These are phyloP conservation scores for Corrigiola litoralis DNA, from an alignment of 179 eudicot genomes.

Conservation along the genomic window DNA sequence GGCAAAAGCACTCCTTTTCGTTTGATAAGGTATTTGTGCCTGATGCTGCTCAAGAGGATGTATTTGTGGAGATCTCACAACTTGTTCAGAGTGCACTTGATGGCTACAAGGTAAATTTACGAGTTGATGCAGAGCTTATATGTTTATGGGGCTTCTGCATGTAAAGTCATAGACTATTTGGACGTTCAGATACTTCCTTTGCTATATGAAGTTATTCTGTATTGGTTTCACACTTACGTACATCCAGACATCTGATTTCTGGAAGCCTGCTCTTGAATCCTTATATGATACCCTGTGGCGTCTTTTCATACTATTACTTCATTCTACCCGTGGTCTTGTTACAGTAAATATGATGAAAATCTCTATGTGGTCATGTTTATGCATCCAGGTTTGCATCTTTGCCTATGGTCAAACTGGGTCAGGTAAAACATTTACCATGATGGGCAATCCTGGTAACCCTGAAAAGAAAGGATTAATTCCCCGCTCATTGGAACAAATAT, in stretches of 20 bases:
- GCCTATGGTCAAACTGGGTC: slow-evolving; percentile 99
- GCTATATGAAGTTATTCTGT: not conserved
- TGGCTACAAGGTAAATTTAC: slow-evolving; percentile 75
- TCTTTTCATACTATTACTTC: not conserved
- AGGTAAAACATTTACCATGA: slow-evolving; percentile 97
- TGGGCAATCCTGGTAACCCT: slow-evolving; percentile 73
- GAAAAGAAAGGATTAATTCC: slow-evolving; percentile 88
- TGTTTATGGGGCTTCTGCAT: not conserved
- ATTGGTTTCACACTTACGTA: not conserved
- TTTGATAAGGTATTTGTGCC: slow-evolving; percentile 90
- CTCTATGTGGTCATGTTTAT: not conserved
- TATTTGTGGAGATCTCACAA: slow-evolving; percentile 95
- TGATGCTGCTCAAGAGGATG: slow-evolving; percentile 75
- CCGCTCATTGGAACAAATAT: slow-evolving; percentile 85
- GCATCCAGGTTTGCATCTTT: slow-evolving; percentile 79
- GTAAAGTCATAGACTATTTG: not conserved
- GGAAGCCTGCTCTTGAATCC: not conserved
- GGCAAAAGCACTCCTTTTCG: slow-evolving; percentile 75
- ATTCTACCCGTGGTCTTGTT: not conserved
- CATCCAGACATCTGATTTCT: not conserved
- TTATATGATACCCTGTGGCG: not conserved
- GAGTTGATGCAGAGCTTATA: not conserved
- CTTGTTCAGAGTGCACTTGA: slow-evolving; percentile 98
- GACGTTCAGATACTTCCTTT: not conserved
- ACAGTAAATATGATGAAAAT: not conserved